Evolutionary conservation across 805 yeast species (phyloP), one percentile per base, ranked within the genome.

Genomic region (Kazachstania bromeliacearum): DNA sequence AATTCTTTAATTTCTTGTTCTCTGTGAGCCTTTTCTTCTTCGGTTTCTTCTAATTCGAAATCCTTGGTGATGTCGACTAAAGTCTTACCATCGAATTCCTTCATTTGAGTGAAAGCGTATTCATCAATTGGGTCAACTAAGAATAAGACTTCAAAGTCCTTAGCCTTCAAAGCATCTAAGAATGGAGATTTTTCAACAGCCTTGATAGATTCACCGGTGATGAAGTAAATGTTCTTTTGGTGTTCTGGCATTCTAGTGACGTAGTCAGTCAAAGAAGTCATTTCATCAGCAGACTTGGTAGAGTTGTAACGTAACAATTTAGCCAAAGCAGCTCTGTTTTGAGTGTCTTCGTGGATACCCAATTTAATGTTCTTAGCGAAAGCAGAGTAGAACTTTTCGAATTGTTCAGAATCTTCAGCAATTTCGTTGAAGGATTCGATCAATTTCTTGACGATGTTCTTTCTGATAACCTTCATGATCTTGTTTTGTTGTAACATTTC

Each of bases 401-500:
- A 92, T 76, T 85, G 96, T 70, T 92, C 98, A 59, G 83, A 73
- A 68, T 92, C 98, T 76, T 92, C 99, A 60, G 99, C 94, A 61
- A 92, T 92, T 76, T 92, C 99, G 67, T 85, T 88, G 82, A 92
- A 92, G 60, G 96, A 84, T 75, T 92, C 99, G 60, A 92, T 85
- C 63, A 89, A 73, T 72, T 92, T 89, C 88, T 92, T 92, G 67
- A 92, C 94, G 61, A 92, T 82, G 79, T 92, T 92, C 89, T 92
- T 92, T 77, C 94, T 87, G 66, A 92, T 92, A 48, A 92, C 98
- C 83, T 92, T 92, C 71, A 92, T 78, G 68, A 92, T 92, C 85
- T 92, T 92, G 85, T 92, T 92, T 74, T 92, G 99, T 74, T 92
- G 99, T 64, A 92, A 78, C 83, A 94, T 83, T 74, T 92, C 99